A percentile compares a stretch with the other conserved stretches of the same genome.
Evolutionary conservation across 78 protist species (phyloP).

Genomic region (Dictyostelium brefeldianum): DNA sequence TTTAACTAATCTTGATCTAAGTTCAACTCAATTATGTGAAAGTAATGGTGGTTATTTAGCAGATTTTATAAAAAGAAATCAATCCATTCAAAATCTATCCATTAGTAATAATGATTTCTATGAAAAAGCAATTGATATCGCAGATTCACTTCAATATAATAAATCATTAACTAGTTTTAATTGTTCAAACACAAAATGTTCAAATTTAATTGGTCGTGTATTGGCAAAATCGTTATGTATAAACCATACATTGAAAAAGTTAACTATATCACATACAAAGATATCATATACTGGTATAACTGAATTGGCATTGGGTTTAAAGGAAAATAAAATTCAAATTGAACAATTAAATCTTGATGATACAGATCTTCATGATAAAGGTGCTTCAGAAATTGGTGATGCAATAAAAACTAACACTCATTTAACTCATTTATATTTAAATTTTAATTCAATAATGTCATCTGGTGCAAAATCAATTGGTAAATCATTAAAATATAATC

Average conservation of each 20-base stretch:
- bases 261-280: conserved; percentile 50
- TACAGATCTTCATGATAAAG: conserved; percentile 47
- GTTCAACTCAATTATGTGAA: conserved; percentile 14
- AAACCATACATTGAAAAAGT: not conserved
- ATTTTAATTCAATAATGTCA: conserved; percentile 31
- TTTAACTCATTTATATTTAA: conserved; percentile 16
- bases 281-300: conserved; percentile 24
- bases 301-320: conserved; percentile 27
- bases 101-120: conserved; percentile 49
- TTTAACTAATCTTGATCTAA: conserved; percentile 9
- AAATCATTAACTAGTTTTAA: conserved; percentile 25
- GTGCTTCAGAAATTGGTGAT: conserved; percentile 51
- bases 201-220: conserved; percentile 73
- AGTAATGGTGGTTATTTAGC: conserved; percentile 14
- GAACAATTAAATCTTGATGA: conserved; percentile 41
- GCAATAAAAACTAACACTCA: conserved; percentile 15
- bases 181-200: conserved; percentile 33
- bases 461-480: conserved; percentile 56
- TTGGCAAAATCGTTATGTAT: conserved; percentile 6
- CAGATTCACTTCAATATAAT: conserved; percentile 24
- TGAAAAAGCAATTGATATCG: conserved; percentile 47
- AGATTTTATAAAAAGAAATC: conserved; percentile 28
- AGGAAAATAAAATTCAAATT: conserved; percentile 20
- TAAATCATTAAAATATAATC: conserved; percentile 28
- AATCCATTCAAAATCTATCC: conserved; percentile 7